Percentiles rank a stretch among this genome's conserved stretches.
These are phyloP conservation scores for Pelagophyceae sp. DNA, from an alignment of 352 stramenopile genomes.

Conservation along the genomic window DNA sequence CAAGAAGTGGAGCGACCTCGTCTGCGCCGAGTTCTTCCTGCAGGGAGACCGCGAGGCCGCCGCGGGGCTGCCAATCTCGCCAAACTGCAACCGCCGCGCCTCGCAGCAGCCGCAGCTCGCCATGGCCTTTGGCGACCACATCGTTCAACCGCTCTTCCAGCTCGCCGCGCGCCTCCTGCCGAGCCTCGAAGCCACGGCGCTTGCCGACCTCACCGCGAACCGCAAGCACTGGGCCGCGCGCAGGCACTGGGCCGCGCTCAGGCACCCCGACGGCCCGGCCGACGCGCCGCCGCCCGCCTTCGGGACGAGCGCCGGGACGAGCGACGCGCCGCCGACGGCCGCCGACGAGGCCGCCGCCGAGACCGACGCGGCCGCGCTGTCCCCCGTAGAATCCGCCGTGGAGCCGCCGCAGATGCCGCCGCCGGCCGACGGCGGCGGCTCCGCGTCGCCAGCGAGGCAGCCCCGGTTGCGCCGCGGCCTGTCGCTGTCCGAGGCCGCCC, in stretches of 20 bases:
- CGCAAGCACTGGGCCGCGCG: neutral
- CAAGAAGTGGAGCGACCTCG: constrained; percentile 80
- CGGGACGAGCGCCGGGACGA: neutral
- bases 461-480: no score
- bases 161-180: constrained; percentile 26
- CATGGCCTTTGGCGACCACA: constrained; percentile 78
- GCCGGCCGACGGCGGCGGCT: no score
- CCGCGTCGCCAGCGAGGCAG: no score
- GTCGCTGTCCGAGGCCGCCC: no score
- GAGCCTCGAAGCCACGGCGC: constrained; percentile 15
- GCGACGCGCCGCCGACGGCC: neutral
- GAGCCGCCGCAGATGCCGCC: no score
- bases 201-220: neutral
- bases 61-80: constrained; percentile 68
- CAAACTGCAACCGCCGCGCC: constrained; percentile 81
- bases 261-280: neutral
- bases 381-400: no score
- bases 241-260: neutral
- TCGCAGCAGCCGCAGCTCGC: constrained; percentile 81
- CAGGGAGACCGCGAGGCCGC: constrained; percentile 89
- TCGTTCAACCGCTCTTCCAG: constrained; percentile 56
- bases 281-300: neutral
- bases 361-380: no score
- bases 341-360: neutral
- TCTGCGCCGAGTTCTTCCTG: constrained; percentile 89